These are phyloP conservation scores for Chaetomium strumarium DNA, from an alignment of 2,329 filamentous ascomycete genomes.

Conservation along the genomic window DNA sequence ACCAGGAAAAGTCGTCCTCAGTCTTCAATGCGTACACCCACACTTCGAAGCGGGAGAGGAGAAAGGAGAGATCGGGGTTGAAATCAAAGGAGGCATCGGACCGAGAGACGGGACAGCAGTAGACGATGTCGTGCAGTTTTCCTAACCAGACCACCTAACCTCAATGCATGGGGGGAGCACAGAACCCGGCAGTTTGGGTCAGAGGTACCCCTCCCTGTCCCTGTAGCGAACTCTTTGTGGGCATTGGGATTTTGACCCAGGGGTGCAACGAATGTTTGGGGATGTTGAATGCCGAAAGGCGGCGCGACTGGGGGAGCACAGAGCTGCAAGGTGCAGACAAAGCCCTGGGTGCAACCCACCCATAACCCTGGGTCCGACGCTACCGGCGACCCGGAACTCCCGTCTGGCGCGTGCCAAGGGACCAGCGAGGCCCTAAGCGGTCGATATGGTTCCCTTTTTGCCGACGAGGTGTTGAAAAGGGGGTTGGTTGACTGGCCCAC, in stretches of 20 bases:
- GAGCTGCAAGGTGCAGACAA: not conserved
- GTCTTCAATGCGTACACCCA: too few species aligned
- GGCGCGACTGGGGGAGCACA: not conserved
- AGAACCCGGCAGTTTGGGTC: slow-evolving; percentile 16
- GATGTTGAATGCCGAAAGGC: slow-evolving; percentile 9
- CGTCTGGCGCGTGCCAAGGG: slow-evolving; percentile 1
- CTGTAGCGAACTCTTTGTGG: not conserved
- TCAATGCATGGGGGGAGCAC: slow-evolving; percentile 1
- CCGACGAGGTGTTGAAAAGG: not conserved
- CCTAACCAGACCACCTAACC: not conserved
- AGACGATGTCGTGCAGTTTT: not conserved
- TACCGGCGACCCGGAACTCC: slow-evolving; percentile 9
- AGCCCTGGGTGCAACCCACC: slow-evolving; percentile 3
- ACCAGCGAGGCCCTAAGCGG: not conserved
- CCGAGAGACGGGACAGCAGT: not conserved
- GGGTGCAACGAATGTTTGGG: too few species aligned
- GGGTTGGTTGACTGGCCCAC: not conserved
- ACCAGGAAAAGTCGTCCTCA: too few species aligned
- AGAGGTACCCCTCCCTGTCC: not conserved
- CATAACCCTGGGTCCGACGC: slow-evolving; percentile 4
- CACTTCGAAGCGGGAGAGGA: too few species aligned
- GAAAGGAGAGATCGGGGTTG: not conserved
- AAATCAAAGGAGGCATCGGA: not conserved
- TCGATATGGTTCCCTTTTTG: not conserved
- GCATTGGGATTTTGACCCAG: not conserved